Evolutionary conservation across 257 asterid genomes (phyloP).

Genomic region (Schizonepeta tenuifolia): DNA sequence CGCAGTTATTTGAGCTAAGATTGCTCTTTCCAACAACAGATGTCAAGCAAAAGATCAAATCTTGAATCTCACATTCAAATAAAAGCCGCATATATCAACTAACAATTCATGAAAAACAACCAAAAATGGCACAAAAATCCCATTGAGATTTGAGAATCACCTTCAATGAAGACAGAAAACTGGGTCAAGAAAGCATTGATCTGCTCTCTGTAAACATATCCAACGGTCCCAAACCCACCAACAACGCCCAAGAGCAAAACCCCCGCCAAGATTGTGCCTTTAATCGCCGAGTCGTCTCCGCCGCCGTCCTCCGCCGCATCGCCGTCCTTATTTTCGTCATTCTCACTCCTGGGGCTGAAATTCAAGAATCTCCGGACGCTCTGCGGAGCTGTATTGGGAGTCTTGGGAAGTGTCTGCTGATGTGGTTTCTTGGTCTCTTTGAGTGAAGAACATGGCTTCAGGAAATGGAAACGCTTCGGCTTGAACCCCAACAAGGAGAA

Average conservation of each 20-base stretch:
- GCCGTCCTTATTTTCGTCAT: conserved; percentile 38
- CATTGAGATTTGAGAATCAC: conserved; percentile 25
- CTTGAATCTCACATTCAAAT: conserved; percentile 19
- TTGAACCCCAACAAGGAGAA: conserved; percentile 50
- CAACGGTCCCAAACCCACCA: conserved; percentile 88
- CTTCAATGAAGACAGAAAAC: conserved; percentile 70
- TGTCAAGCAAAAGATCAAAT: conserved; percentile 26
- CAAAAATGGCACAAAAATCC: not conserved
- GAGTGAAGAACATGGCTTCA: conserved; percentile 84
- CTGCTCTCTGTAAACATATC: conserved; percentile 86
- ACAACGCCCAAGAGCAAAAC: conserved; percentile 64
- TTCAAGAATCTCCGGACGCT: conserved; percentile 60
- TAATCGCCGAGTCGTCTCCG: conserved; percentile 58
- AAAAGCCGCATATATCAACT: not conserved
- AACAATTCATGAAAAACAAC: conserved; percentile 20
- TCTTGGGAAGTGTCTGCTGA: conserved; percentile 54
- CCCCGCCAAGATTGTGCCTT: conserved; percentile 82
- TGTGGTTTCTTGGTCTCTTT: conserved; percentile 76
- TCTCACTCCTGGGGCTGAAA: conserved; percentile 58
- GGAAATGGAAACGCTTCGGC: conserved; percentile 66
- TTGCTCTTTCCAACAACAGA: conserved; percentile 2
- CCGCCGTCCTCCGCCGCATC: conserved; percentile 40
- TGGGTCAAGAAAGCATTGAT: conserved; percentile 82
- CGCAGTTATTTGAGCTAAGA: conserved; percentile 27
- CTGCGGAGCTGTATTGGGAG: conserved; percentile 64